Evolutionary conservation across 179 eudicot species (phyloP).

Genomic region (Beta macrorhiza): DNA sequence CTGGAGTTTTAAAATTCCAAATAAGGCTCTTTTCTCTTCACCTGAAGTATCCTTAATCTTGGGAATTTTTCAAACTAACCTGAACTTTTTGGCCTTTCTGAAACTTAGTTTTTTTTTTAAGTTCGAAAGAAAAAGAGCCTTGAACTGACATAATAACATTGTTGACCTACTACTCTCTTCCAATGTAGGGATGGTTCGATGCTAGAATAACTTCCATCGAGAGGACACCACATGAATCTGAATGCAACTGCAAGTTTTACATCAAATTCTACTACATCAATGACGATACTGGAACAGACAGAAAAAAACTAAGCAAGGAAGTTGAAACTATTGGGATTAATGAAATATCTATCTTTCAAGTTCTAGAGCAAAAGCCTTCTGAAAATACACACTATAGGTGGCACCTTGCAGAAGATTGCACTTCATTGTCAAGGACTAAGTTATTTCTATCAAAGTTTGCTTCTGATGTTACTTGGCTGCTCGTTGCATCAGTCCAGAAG

Average conservation of each 20-base stretch:
- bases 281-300: constrained; percentile 41
- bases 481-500: constrained; percentile 65
- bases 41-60: not conserved
- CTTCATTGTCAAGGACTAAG: constrained; percentile 45
- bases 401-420: constrained; percentile 69
- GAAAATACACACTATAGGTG: constrained; percentile 62
- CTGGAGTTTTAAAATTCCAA: not conserved
- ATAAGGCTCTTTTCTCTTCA: not conserved
- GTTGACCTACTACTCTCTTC: constrained; percentile 10
- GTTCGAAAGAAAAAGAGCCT: not conserved
- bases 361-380: constrained; percentile 53
- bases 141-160: not conserved
- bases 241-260: constrained; percentile 65
- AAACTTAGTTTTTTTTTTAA: not conserved
- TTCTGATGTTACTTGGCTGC: constrained; percentile 73
- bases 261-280: constrained; percentile 52
- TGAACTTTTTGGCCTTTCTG: not conserved
- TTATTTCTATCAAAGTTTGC: constrained; percentile 63
- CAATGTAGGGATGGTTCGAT: constrained; percentile 71
- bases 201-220: constrained; percentile 72
- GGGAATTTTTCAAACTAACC: not conserved
- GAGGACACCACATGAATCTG: constrained; percentile 67
- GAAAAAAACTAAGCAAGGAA: constrained; percentile 54
- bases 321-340: constrained; percentile 46
- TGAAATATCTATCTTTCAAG: constrained; percentile 65